Percentiles rank a stretch among this genome's conserved stretches.
phyloP scores from a whole-genome alignment of 1,284 basidiomycete genomes.

The Caloboletus inedulis region DNA sequence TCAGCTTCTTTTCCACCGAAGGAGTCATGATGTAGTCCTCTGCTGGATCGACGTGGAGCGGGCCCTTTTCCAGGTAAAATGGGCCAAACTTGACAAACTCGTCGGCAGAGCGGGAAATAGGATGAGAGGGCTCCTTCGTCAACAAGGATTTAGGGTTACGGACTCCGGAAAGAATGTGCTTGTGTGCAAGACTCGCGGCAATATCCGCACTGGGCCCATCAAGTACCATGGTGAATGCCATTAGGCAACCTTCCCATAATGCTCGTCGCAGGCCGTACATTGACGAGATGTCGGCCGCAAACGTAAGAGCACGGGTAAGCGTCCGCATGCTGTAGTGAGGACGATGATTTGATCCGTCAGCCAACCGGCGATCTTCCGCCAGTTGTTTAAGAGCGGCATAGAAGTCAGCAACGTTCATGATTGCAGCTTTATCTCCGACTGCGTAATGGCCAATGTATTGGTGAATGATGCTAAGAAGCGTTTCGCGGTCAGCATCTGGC shows the following conservation, averaged over 20 bases:
- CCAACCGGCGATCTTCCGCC: constrained; percentile 77
- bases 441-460: constrained; percentile 89
- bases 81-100: constrained; percentile 84
- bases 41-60: constrained; percentile 56
- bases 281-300: constrained; percentile 80
- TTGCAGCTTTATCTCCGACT: constrained; percentile 82
- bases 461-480: constrained; percentile 81
- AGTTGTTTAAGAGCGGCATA: constrained; percentile 84
- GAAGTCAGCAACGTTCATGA: constrained; percentile 91
- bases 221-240: constrained; percentile 97
- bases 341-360: constrained; percentile 92
- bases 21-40: constrained; percentile 93
- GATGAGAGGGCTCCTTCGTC: constrained; percentile 61
- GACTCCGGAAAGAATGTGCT: constrained; percentile 79
- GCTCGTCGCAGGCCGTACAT: constrained; percentile 83
- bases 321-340: constrained; percentile 99
- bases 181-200: constrained; percentile 72
- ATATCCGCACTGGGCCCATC: constrained; percentile 70
- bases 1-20: constrained; percentile 93
- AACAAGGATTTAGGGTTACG: constrained; percentile 80
- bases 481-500: constrained; percentile 91
- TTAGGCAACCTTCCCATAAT: constrained; percentile 94
- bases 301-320: constrained; percentile 87
- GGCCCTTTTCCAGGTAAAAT: constrained; percentile 86
- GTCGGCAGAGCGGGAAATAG: constrained; percentile 46